Percentiles rank a stretch among this genome's conserved stretches.
Conservation (phyloP, 129 eudicot species). For the Ambrosia trifida region DNA sequence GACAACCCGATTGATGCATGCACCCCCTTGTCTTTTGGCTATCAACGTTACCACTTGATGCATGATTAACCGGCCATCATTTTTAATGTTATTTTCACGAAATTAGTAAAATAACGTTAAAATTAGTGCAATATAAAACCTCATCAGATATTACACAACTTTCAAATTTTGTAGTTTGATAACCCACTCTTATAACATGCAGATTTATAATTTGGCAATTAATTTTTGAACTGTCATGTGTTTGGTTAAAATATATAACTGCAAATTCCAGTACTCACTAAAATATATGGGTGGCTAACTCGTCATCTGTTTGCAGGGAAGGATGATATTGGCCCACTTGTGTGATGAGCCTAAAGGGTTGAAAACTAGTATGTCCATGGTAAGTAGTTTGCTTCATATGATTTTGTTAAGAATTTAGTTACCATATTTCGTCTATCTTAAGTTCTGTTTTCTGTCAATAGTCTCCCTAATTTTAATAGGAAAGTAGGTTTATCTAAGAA, state of each 20-base stretch:
- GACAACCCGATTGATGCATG: no score
- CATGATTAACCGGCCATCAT: no score
- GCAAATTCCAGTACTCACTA: neutral
- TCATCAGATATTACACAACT: neutral
- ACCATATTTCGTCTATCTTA: neutral
- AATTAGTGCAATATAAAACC: neutral
- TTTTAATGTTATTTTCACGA: no score
- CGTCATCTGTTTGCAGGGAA: constrained; percentile 65
- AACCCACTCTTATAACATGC: neutral
- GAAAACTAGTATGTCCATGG: constrained; percentile 98
- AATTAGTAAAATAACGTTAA: no score
- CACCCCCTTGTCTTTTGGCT: no score
- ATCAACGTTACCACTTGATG: no score
- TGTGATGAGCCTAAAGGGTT: constrained; percentile 99
- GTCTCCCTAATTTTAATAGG: neutral
- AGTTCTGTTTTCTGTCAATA: neutral
- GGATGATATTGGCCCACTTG: constrained; percentile 96
- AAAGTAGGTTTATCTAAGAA: neutral
- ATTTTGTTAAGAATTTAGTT: neutral
- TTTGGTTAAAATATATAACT: neutral
- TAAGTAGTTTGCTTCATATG: constrained; percentile 42
- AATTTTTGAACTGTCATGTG: neutral
- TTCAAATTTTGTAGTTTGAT: neutral
- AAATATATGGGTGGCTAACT: neutral
- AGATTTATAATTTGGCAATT: constrained; percentile 1